Evolutionary conservation across 1,139 yeast genomes (phyloP), one percentile per base, ranked within the genome.

Genomic region (Zygoascus hellenicus): DNA sequence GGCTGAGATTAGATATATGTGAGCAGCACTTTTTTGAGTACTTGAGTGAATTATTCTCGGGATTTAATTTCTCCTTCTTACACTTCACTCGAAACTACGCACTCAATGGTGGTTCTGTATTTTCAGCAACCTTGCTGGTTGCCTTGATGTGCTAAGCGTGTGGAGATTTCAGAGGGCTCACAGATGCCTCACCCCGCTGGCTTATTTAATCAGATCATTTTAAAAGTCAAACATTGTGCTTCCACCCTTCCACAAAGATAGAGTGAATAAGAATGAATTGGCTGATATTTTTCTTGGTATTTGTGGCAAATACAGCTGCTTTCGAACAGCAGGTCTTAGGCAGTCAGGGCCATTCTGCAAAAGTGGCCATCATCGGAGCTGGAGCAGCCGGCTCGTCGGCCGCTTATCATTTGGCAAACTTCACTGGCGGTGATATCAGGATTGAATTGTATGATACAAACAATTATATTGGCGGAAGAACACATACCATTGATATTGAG

Each of bases 321-420:
- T 36, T 22, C 14, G 34, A 42, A 17, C 44, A 41, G 9, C 45
- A 33, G 14, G 13, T 42, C 7, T 15, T 35, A 17, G 13, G 26
- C 15, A 29, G 14, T 2, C 13, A 41, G 10, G 19, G 30, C 10
- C 17, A 30, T n/a, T 17, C 32, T 11, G 37, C 42, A 1, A 38
- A 22, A 14, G 58, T 72, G 6, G 76, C 75, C 1, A 65, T 71
- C 32, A 63, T 71, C 31, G 77, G 78, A 2, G 75, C 76, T 1
- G 78, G 78, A 1, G 70, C 78, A 2, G 76, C 74, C 7, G 77
- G 78, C 0, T 54, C 74, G 1, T 57, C 72, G 2, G 64, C 71
- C 15, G 70, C 77, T 1, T 69, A 69, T 49, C 63, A 72, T 49
- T 58, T 72, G 16, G 66, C 69, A 34, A 62, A 61, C 35, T 69